Conservation (phyloP, 106 monocot genomes). For the Acorus gramineus region DNA sequence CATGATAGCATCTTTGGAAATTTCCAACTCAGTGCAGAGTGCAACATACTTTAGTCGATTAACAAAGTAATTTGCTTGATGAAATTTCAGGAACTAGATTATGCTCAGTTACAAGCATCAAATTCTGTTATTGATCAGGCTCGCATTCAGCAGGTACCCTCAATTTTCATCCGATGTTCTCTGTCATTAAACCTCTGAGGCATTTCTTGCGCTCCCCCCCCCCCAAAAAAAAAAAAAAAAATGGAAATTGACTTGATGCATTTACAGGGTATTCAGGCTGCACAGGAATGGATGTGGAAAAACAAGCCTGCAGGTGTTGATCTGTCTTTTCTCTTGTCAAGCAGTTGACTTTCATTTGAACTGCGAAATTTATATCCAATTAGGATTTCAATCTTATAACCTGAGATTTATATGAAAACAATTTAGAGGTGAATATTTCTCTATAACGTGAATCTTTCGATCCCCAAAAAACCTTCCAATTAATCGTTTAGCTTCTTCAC, state of each 20-base stretch:
- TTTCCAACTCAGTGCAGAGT: background rate
- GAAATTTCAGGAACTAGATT: constrained; percentile 39
- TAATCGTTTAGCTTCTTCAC: too few species aligned
- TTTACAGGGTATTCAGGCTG: constrained; percentile 54
- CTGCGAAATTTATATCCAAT: too few species aligned
- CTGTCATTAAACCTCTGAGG: background rate
- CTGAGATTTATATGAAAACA: too few species aligned
- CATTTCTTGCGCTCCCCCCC: too few species aligned
- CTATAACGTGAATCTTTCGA: too few species aligned
- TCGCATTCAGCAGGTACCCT: constrained; percentile 45
- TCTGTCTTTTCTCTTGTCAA: too few species aligned
- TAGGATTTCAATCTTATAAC: too few species aligned
- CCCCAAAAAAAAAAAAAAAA: too few species aligned
- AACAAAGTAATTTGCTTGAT: background rate
- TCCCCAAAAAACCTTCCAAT: too few species aligned
- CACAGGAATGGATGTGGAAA: constrained; percentile 83
- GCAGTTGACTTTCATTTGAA: too few species aligned
- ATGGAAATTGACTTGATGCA: too few species aligned
- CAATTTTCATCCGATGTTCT: background rate
- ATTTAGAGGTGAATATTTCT: too few species aligned
- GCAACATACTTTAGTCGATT: background rate
- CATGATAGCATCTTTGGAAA: background rate
- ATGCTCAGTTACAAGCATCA: constrained; percentile 42
- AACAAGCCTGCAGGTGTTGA: constrained; percentile 62
- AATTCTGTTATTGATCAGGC: constrained; percentile 38